Conservation (phyloP, 495 filamentous ascomycete genomes). For the Apiosordaria backusii region DNA sequence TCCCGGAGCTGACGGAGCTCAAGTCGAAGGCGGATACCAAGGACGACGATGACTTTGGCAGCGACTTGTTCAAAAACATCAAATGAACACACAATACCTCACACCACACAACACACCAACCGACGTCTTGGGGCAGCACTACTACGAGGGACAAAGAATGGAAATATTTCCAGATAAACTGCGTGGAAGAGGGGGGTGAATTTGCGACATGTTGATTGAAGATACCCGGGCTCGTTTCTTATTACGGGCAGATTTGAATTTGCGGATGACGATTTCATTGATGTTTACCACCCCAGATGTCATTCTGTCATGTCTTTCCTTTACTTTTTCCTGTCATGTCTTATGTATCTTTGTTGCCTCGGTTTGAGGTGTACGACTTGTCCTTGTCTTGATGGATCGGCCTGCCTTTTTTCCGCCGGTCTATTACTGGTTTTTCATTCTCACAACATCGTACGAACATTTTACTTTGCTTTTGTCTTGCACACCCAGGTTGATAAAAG, state of each 20-base stretch:
- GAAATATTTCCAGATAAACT: not conserved
- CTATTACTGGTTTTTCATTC: not conserved
- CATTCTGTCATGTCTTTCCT: conserved; percentile 10
- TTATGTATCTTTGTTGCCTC: not conserved
- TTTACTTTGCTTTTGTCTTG: conserved; percentile 10
- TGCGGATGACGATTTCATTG: conserved; percentile 1
- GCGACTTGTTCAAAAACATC: conserved; percentile 60
- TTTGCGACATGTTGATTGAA: conserved; percentile 25
- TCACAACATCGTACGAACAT: not conserved
- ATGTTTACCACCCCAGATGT: not conserved
- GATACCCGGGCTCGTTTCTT: conserved; percentile 33
- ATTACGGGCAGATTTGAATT: conserved; percentile 8
- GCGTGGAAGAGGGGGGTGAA: conserved; percentile 1
- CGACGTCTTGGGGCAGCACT: not conserved
- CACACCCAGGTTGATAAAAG: not conserved
- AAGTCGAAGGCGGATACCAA: conserved; percentile 44
- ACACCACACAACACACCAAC: not conserved
- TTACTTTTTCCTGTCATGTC: conserved; percentile 5
- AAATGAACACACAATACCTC: conserved; percentile 34
- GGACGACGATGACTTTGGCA: conserved; percentile 44
- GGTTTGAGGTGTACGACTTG: not conserved
- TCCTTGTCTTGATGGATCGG: not conserved
- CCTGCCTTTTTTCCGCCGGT: not conserved
- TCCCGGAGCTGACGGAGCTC: conserved; percentile 55
- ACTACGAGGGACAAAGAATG: not conserved